Evolutionary conservation across 2,329 filamentous ascomycete genomes (phyloP), one percentile per base, ranked within the genome.

Genomic region (Penicillium polonicum): DNA sequence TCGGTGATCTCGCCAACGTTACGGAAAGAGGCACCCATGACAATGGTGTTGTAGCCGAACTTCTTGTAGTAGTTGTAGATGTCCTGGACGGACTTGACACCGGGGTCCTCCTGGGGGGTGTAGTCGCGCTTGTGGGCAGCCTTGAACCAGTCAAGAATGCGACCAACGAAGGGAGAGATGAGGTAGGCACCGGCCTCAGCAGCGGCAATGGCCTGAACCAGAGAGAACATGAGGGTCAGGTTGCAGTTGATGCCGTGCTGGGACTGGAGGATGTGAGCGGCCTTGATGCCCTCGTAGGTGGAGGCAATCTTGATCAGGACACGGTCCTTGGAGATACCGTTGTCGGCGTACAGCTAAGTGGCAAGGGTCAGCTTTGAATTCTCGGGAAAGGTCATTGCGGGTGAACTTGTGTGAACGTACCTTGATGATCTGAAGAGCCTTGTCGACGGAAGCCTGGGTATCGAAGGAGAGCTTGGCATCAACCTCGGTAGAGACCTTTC

Each of bases 51-150:
- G 88, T 99, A 97, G 78, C 90, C 91, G 79, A 83, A 91, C 86
- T 97, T 97, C 91, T 99, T 99, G 89, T 99, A 99, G 90, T 99
- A 99, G 87, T 99, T 94, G 88, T 89, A 99, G 83, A 99, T 99
- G 79, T 72, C 76, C 85, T 93, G 85, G 74, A 99, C 94, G 67
- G 89, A 93, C 82, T 91, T 85, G 79, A 99, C 94, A 83, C 94
- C 94, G 57, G 94, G 94, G 83, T 99, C 94, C 78, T 96, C 90
- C 79, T 90, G 82, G 78, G 91, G 85, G 76, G 83, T 73, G 87
- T 92, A 99, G 68, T 94, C 90, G 86, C 95, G 92, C 88, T 96
- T 96, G 78, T 87, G 90, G 70, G 87, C 82, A 59, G 91, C 91
- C 91, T 99, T 99, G 90, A 88, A 97, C 93, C 93, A 99, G 83